phyloP scores from a whole-genome alignment of 345 rosid species.

The Trapa incisa region DNA sequence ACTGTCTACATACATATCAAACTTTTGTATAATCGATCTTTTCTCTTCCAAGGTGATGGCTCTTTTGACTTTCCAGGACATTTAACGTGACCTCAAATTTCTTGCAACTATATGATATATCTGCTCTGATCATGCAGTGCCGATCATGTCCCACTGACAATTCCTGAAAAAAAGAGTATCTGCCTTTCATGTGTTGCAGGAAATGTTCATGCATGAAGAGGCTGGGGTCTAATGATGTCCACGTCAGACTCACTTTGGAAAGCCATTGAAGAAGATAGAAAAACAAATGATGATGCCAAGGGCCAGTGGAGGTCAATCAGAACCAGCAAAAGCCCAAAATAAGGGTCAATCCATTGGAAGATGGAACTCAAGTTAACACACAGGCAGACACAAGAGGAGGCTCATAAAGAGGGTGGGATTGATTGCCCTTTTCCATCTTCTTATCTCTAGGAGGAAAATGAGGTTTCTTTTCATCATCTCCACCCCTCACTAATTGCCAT shows the following conservation, averaged over 20 bases:
- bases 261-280: background rate
- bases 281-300: background rate
- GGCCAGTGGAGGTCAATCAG: background rate
- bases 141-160: background rate
- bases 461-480: background rate
- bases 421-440: background rate
- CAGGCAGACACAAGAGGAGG: background rate
- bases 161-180: background rate
- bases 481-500: background rate
- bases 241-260: background rate
- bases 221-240: background rate
- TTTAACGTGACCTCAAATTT: background rate
- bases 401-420: background rate
- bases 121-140: background rate
- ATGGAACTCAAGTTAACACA: background rate
- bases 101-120: background rate
- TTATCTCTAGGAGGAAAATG: background rate
- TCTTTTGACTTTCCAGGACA: background rate
- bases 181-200: background rate
- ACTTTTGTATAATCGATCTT: background rate
- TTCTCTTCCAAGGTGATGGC: background rate
- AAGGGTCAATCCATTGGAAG: constrained; percentile 1
- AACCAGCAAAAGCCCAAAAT: constrained; percentile 1
- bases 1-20: background rate
- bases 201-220: background rate